Evolutionary conservation across 176 grass and related monocot genomes (phyloP).

Genomic region (Carex cristatella): DNA sequence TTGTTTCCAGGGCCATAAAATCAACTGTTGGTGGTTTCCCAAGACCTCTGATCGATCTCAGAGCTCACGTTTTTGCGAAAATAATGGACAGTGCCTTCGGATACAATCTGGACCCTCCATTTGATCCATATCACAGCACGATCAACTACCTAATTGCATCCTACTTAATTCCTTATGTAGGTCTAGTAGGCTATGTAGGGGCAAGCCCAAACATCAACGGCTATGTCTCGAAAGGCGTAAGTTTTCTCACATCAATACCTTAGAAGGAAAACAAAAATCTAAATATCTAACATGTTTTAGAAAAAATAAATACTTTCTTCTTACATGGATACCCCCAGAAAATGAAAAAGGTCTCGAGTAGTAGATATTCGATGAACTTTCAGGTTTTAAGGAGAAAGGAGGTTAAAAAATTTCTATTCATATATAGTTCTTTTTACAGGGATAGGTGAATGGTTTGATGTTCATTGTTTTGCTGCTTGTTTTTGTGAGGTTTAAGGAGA

Average conservation of each 20-base stretch:
- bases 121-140: conserved; percentile 48
- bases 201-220: conserved; percentile 47
- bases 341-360: background rate
- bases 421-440: background rate
- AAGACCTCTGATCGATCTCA: conserved; percentile 59
- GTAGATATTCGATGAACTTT: background rate
- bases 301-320: background rate
- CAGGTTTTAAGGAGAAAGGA: background rate
- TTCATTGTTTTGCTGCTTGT: background rate
- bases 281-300: background rate
- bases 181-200: conserved; percentile 40
- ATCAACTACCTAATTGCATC: conserved; percentile 80
- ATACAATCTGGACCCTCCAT: conserved; percentile 51
- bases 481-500: background rate
- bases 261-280: background rate
- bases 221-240: conserved; percentile 43
- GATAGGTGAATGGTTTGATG: background rate
- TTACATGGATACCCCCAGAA: background rate
- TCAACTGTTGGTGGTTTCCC: conserved; percentile 60
- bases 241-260: background rate
- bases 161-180: conserved; percentile 69
- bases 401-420: background rate
- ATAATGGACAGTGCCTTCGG: conserved; percentile 72
- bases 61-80: conserved; percentile 33
- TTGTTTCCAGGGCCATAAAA: conserved; percentile 46